phyloP scores from a whole-genome alignment of 2,329 filamentous ascomycete genomes.

The Trichophyton mentagrophytes region DNA sequence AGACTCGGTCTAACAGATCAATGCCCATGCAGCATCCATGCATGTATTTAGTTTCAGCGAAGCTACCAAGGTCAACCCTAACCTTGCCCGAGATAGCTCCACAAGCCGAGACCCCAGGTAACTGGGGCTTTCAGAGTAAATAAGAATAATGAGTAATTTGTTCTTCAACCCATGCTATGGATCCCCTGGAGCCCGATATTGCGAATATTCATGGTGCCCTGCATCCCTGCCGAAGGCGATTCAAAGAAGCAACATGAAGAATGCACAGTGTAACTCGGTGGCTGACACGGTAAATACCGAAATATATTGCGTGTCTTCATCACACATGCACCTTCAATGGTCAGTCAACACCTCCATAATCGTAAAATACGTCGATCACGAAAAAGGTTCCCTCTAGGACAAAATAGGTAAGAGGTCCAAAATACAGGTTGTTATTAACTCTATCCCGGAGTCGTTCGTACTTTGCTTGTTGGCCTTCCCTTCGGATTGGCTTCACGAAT shows the following conservation, averaged over 20 bases:
- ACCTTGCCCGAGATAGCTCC: not conserved
- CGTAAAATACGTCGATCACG: no score
- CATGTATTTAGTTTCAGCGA: no score
- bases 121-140: not conserved
- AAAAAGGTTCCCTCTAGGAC: no score
- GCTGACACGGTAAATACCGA: not conserved
- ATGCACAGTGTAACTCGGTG: not conserved
- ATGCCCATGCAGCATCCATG: not conserved
- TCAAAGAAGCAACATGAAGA: not conserved
- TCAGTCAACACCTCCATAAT: no score
- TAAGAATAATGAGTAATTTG: not conserved
- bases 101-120: not conserved
- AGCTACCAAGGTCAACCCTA: not conserved
- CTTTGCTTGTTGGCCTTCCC: not conserved
- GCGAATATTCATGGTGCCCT: not conserved
- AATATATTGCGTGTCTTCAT: not conserved
- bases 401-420: not conserved
- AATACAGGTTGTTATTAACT: not conserved
- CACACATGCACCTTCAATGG: not conserved
- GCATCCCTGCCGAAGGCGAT: not conserved
- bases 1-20: not conserved
- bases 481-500: not conserved
- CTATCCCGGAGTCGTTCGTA: not conserved
- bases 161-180: not conserved
- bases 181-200: not conserved